Base-by-base conservation (phyloP, 2,329 filamentous ascomycete species). In the Davidsoniella virescens region DNA sequence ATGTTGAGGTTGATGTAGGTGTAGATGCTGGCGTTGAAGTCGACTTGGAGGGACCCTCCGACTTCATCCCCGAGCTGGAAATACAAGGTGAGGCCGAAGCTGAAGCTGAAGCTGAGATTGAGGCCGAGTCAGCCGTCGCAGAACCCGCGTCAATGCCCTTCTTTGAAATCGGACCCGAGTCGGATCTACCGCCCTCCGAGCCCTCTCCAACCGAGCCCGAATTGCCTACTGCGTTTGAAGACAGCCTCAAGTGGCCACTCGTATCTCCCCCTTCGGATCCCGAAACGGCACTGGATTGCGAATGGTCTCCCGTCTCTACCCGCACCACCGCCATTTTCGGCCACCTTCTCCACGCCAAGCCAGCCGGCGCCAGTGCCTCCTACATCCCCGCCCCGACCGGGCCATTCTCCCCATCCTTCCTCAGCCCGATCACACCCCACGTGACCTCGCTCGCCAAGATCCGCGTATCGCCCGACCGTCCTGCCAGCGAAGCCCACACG, bases 291-390 rank as follows among this genome's bases (percentile, higher is more conserved):
- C n/a, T 37, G 4, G 20, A 29, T 17, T 44, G 29, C 4, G 52
- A 42, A n/a, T 54, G 54, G 53, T 52, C 49, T 0, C 46, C 52
- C 8, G 14, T 53, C 7, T 39, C 38, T 17, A 52, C 40, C 16
- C 48, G 56, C 5, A 67, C 68, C 1, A 60, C 57, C 2, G 71
- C 72, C 9, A 63, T 64, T 2, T 78, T 78, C 55, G 75, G 75
- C 16, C 69, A 73, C 49, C 54, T 76, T 33, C 64, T 78, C 0
- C 68, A 71, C 53, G 45, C 49, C 5, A 47, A 55, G 18, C 57
- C 61, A 36, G 45, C 52, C 18, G 18, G 12, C n/a, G n/a, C 49
- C 44, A 25, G 14, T 5, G 12, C 45, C 4, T 18, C 52, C 18
- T 50, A 18, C 16, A 25, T 36, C n/a, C 36, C 38, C 16, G 25